These are phyloP conservation scores for Aspergillus ochraceoroseus DNA, from an alignment of 2,329 filamentous ascomycete genomes.

Conservation along the genomic window DNA sequence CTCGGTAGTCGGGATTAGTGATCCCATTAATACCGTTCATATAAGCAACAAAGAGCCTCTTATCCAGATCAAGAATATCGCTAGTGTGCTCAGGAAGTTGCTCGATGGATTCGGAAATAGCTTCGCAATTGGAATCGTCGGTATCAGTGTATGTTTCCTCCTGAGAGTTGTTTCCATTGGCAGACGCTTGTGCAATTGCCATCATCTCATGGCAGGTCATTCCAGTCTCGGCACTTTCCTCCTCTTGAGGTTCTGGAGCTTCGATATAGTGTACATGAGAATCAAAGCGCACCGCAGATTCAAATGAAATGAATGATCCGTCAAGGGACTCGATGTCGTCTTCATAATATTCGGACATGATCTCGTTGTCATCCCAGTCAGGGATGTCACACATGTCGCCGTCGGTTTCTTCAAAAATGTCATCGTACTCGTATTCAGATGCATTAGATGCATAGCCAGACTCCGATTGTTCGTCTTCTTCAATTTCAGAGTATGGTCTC, in stretches of 20 bases:
- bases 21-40: slow-evolving; percentile 43
- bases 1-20: slow-evolving; percentile 31
- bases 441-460: slow-evolving; percentile 39
- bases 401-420: slow-evolving; percentile 21
- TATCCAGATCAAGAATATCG: slow-evolving; percentile 39
- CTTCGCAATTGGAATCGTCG: slow-evolving; percentile 13
- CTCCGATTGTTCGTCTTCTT: slow-evolving; percentile 30
- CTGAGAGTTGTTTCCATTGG: slow-evolving; percentile 7
- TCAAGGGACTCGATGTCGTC: slow-evolving; percentile 33
- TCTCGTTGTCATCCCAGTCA: slow-evolving; percentile 30
- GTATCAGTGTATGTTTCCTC: slow-evolving; percentile 20
- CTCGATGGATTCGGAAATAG: slow-evolving; percentile 21
- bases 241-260: slow-evolving; percentile 24
- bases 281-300: slow-evolving; percentile 35
- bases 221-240: slow-evolving; percentile 23
- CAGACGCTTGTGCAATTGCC: slow-evolving; percentile 29
- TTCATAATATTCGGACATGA: slow-evolving; percentile 27
- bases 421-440: slow-evolving; percentile 22
- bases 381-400: slow-evolving; percentile 31
- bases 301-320: slow-evolving; percentile 38
- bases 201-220: slow-evolving; percentile 44
- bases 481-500: slow-evolving; percentile 26
- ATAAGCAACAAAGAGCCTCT: slow-evolving; percentile 38
- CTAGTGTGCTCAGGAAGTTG: slow-evolving; percentile 33
- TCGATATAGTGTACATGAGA: slow-evolving; percentile 36